These are phyloP conservation scores for Magnaporthiopsis incrustans DNA, from an alignment of 2,329 filamentous ascomycete genomes.

Conservation along the genomic window DNA sequence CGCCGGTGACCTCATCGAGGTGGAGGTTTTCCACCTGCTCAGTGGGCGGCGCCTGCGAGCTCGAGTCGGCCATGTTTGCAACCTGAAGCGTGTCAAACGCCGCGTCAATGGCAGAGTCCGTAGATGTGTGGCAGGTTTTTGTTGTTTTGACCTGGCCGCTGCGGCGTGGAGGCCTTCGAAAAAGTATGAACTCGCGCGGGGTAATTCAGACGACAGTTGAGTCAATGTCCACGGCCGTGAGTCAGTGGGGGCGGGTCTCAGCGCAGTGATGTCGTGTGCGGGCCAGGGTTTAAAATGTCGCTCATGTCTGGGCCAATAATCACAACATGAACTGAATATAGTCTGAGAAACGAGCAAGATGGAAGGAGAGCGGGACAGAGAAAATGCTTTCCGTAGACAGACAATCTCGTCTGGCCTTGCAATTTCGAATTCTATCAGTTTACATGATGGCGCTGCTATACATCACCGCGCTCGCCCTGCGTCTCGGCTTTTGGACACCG, in stretches of 20 bases:
- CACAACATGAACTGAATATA: neutral
- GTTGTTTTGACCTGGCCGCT: neutral
- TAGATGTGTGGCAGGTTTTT: neutral
- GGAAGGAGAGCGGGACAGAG: no score
- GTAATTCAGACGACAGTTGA: neutral
- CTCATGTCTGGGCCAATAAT: neutral
- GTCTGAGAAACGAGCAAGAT: no score
- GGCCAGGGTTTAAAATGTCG: neutral
- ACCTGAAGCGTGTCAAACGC: neutral
- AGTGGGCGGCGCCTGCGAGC: constrained; percentile 21
- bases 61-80: constrained; percentile 5
- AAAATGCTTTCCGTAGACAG: no score
- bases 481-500: no score
- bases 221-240: neutral
- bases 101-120: neutral
- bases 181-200: neutral
- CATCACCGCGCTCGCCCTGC: no score
- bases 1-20: constrained; percentile 88
- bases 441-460: no score
- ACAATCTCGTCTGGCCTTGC: no score
- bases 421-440: no score
- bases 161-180: neutral
- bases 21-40: constrained; percentile 63
- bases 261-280: neutral
- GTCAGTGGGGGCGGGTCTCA: neutral